Percentiles rank a stretch among this genome's conserved stretches.
phyloP scores from a whole-genome alignment of 2,329 filamentous ascomycete species.

The Aspergillus felis region DNA sequence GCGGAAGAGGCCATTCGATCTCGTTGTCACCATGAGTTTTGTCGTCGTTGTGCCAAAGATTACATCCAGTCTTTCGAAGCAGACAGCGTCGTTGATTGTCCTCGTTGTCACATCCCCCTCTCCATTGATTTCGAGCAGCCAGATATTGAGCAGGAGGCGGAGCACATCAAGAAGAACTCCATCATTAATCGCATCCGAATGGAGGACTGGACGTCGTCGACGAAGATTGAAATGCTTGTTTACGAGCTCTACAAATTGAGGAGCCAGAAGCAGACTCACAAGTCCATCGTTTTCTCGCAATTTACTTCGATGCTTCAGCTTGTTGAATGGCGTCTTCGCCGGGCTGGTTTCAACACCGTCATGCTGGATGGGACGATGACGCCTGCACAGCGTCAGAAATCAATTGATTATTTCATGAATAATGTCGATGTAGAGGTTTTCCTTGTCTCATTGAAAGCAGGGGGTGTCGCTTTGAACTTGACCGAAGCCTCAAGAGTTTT shows the following conservation, averaged over 20 bases:
- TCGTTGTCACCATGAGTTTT: conserved; percentile 89
- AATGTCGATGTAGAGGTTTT: conserved; percentile 94
- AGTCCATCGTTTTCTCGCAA: conserved; percentile 96
- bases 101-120: conserved; percentile 84
- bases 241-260: conserved; percentile 90
- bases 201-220: conserved; percentile 97
- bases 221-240: conserved; percentile 94
- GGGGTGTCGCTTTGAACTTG: conserved; percentile 89
- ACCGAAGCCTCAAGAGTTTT: conserved; percentile 94
- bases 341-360: conserved; percentile 95
- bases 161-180: conserved; percentile 83
- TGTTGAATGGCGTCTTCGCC: conserved; percentile 91
- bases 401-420: conserved; percentile 95
- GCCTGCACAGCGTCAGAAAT: conserved; percentile 84
- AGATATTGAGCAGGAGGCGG: conserved; percentile 88
- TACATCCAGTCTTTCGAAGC: conserved; percentile 74
- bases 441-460: conserved; percentile 90
- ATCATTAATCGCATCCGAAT: conserved; percentile 99
- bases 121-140: conserved; percentile 92
- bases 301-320: conserved; percentile 97
- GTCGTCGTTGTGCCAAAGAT: conserved; percentile 72
- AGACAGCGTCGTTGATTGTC: conserved; percentile 62
- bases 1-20: conserved; percentile 93
- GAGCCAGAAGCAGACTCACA: conserved; percentile 87
- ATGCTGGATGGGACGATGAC: conserved; percentile 99